Base-by-base conservation (phyloP, 306 rosid genomes). In the Lathyrus aphaca region DNA sequence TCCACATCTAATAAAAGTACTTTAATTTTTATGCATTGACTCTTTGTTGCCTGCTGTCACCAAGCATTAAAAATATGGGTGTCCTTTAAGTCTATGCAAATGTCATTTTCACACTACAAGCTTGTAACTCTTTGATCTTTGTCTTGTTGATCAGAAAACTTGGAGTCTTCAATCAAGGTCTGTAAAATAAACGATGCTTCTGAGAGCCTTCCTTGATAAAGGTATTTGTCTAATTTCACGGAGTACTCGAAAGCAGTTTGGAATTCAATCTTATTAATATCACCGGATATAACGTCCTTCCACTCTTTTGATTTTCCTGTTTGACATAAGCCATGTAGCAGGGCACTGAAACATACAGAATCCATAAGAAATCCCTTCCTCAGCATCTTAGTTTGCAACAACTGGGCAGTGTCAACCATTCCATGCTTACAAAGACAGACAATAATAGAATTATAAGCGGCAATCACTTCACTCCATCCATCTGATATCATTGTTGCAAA, bases 251-350 rank as follows among this genome's bases (percentile, higher is more conserved):
- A 37, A 79, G 95, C 82, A 59, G 78, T 74, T 79, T 76, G 83
- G 72, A 92, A 84, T 43, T 87, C 89, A 35, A 39, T 72, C 74
- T 80, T 71, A 39, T 64, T 71, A 63, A 84, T 62, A 69, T 80
- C 78, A 40, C 82, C 77, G 8, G 90, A 50, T 70, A 89, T 74
- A 64, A 79, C 63, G 19, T 80, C 66, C 78, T 81, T 82, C 90
- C 97, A 86, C 54, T 89, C 96, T 76, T 74, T 74, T 75, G 83
- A 82, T 56, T 81, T 82, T 64, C 86, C 92, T 70, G 76, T 83
- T 82, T 74, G 76, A 76, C 90, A 87, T 67, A 92, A 35, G 61
- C 95, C 96, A 80, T 87, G 83, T 6, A 92, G 80, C 71, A 92
- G 71, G 48, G 89, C 88, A 55, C 80, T 45, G 60, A 89, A 86